Evolutionary conservation across 2,329 filamentous ascomycete genomes (phyloP).

Genomic region (Cucurbitaria berberidis): DNA sequence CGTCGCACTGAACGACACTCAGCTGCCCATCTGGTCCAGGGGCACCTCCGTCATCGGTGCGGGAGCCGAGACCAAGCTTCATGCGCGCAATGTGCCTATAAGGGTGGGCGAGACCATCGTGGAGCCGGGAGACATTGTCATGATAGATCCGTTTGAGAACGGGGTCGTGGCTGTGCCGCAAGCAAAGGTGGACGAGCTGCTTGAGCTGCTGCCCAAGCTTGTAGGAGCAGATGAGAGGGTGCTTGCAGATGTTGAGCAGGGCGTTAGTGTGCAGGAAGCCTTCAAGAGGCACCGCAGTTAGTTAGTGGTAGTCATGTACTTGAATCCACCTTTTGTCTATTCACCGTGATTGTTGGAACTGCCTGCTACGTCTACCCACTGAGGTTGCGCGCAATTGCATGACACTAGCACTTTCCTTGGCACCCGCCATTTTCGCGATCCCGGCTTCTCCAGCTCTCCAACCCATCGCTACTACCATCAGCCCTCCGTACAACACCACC

Average conservation of each 20-base stretch:
- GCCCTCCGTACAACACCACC: conserved; percentile 24
- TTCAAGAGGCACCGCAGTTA: conserved; percentile 62
- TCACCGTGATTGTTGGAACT: not conserved
- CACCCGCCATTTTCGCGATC: conserved; percentile 30
- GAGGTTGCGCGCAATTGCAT: conserved; percentile 26
- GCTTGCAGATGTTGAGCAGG: conserved; percentile 65
- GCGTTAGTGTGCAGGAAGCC: conserved; percentile 68
- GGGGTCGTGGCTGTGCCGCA: conserved; percentile 72
- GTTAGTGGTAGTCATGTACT: not conserved
- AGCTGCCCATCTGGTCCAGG: conserved; percentile 65
- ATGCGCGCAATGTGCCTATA: conserved; percentile 56
- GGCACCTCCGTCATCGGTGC: conserved; percentile 65
- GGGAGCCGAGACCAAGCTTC: conserved; percentile 62
- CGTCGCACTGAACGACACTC: conserved; percentile 61
- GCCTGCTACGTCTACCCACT: conserved; percentile 27
- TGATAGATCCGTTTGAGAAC: conserved; percentile 70
- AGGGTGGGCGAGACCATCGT: conserved; percentile 48
- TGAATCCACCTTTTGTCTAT: not conserved
- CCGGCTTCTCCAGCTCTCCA: conserved; percentile 28
- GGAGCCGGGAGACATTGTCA: conserved; percentile 66
- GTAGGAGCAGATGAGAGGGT: conserved; percentile 53
- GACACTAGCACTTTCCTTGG: conserved; percentile 26
- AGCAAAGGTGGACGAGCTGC: conserved; percentile 63
- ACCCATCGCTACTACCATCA: conserved; percentile 24
- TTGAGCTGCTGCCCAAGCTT: conserved; percentile 61